Evolutionary conservation across 2,329 filamentous ascomycete genomes (phyloP).

Genomic region (Gremmenia infestans): DNA sequence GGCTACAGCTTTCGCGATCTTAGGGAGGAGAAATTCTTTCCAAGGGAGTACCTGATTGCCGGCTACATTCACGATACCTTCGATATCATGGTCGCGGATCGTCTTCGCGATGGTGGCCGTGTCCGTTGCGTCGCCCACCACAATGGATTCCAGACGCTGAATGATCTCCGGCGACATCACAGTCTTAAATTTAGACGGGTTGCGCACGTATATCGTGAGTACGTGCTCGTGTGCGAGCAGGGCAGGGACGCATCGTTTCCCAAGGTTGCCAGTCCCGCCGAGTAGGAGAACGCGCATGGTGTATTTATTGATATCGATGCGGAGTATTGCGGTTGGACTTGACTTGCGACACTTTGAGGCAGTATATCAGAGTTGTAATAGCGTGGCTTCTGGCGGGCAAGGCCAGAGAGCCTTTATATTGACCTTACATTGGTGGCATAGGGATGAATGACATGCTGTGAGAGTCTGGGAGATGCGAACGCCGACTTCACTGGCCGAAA

Average conservation of each 20-base stretch:
- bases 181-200: slow-evolving; percentile 34
- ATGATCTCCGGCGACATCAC: slow-evolving; percentile 33
- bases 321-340: too few relatives aligned
- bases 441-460: too few relatives aligned
- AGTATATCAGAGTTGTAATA: too few relatives aligned
- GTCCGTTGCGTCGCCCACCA: slow-evolving; percentile 37
- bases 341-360: too few relatives aligned
- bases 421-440: too few relatives aligned
- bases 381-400: too few relatives aligned
- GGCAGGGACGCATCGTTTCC: slow-evolving; percentile 33
- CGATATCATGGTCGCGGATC: slow-evolving; percentile 34
- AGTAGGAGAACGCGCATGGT: slow-evolving; percentile 38
- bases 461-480: too few relatives aligned
- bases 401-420: too few relatives aligned
- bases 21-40: slow-evolving; percentile 33
- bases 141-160: slow-evolving; percentile 28
- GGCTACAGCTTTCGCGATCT: slow-evolving; percentile 34
- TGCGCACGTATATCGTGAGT: slow-evolving; percentile 37
- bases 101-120: slow-evolving; percentile 31
- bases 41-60: slow-evolving; percentile 36
- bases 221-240: slow-evolving; percentile 32
- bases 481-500: too few relatives aligned
- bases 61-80: slow-evolving; percentile 38
- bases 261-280: slow-evolving; percentile 37
- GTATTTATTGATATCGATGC: neutral